Evolutionary conservation across 2,329 filamentous ascomycete species (phyloP).

Genomic region (Anthostomella pinea): DNA sequence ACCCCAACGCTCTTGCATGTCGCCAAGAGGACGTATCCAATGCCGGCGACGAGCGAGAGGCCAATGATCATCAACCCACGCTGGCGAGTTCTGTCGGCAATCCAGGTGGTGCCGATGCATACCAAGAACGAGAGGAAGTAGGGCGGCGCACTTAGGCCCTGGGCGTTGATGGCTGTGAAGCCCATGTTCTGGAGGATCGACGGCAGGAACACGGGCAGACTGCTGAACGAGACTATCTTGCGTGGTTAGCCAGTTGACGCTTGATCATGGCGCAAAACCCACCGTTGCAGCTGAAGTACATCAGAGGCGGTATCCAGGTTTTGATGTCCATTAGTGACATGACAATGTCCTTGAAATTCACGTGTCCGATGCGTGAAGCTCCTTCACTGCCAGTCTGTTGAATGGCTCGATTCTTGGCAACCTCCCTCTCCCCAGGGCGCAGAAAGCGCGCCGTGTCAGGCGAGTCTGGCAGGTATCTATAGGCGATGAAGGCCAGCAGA

Average conservation of each 20-base stretch:
- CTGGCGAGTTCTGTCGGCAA: slow-evolving; percentile 65
- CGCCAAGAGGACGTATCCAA: slow-evolving; percentile 65
- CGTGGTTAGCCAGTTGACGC: slow-evolving; percentile 55
- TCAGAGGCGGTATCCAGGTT: slow-evolving; percentile 46
- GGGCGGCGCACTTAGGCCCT: slow-evolving; percentile 69
- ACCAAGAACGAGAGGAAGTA: slow-evolving; percentile 66
- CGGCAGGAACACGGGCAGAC: slow-evolving; percentile 62
- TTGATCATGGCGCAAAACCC: slow-evolving; percentile 11
- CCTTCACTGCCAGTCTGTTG: slow-evolving; percentile 50
- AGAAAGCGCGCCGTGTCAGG: slow-evolving; percentile 53
- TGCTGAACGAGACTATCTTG: slow-evolving; percentile 64
- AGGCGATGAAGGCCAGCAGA: slow-evolving; percentile 29
- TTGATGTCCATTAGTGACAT: slow-evolving; percentile 45
- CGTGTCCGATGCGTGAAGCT: slow-evolving; percentile 43
- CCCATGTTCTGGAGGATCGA: slow-evolving; percentile 65
- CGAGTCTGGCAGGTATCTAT: slow-evolving; percentile 39
- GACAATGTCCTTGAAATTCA: slow-evolving; percentile 46
- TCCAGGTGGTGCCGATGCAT: slow-evolving; percentile 57
- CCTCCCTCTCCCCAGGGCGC: slow-evolving; percentile 53
- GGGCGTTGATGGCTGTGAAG: slow-evolving; percentile 62
- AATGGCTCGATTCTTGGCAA: slow-evolving; percentile 53
- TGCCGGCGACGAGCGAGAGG: slow-evolving; percentile 54
- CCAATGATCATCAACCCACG: slow-evolving; percentile 58
- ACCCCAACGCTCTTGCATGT: slow-evolving; percentile 41
- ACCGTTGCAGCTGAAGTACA: slow-evolving; percentile 42